These are phyloP conservation scores for Xylariaceae sp. DNA, from an alignment of 2,329 filamentous ascomycete species.

Conservation along the genomic window DNA sequence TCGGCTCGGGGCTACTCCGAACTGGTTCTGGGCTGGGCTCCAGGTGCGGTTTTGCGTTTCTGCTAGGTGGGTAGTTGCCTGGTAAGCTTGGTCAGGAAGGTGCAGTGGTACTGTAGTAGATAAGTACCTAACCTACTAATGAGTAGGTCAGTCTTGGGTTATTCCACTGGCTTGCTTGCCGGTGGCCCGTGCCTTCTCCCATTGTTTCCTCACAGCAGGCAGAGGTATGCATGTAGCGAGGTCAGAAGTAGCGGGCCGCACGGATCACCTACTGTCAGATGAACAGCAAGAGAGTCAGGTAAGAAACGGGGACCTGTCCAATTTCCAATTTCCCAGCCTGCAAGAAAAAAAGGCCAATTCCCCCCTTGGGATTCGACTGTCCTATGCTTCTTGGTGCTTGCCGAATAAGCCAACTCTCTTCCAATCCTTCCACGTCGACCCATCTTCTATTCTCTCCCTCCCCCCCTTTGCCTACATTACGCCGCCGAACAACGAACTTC, in stretches of 20 bases:
- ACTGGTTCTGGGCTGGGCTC: too few relatives aligned
- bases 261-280: background rate
- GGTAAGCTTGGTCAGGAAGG: too few relatives aligned
- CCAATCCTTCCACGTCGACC: slow-evolving; percentile 3
- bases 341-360: slow-evolving; percentile 17
- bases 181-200: too few relatives aligned
- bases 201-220: background rate
- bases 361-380: slow-evolving; percentile 11
- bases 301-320: slow-evolving; percentile 4
- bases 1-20: too few relatives aligned
- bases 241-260: background rate
- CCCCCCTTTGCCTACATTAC: slow-evolving; percentile 5
- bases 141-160: too few relatives aligned
- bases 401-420: slow-evolving; percentile 6
- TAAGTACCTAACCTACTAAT: too few relatives aligned
- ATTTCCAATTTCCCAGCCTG: slow-evolving; percentile 26
- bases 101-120: too few relatives aligned
- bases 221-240: background rate
- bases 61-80: too few relatives aligned
- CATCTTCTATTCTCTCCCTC: slow-evolving; percentile 9
- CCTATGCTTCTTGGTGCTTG: slow-evolving; percentile 1
- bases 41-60: too few relatives aligned
- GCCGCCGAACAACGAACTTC: background rate
- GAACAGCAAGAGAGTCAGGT: background rate
- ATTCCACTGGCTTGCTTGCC: too few relatives aligned